Conservation (phyloP, 2,329 filamentous ascomycete species). For the Aspergillus sp. region DNA sequence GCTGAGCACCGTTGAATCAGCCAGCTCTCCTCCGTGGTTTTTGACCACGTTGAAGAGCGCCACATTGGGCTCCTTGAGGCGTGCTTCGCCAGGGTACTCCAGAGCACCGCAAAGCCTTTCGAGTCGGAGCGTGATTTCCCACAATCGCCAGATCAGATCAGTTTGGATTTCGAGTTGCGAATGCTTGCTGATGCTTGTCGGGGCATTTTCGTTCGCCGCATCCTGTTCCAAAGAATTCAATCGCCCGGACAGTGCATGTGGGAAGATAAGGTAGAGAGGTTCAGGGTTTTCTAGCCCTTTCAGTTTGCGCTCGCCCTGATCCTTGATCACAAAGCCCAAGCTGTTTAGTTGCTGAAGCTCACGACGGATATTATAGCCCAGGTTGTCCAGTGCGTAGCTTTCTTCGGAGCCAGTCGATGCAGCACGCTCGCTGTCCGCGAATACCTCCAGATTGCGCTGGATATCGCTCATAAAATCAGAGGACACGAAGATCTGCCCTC, state of each 20-base stretch:
- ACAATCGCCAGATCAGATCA: slow-evolving; percentile 82
- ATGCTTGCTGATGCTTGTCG: slow-evolving; percentile 61
- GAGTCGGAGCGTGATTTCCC: slow-evolving; percentile 82
- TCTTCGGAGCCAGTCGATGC: slow-evolving; percentile 71
- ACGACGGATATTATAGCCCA: slow-evolving; percentile 75
- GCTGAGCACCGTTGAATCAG: slow-evolving; percentile 81
- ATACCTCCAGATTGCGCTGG: slow-evolving; percentile 83
- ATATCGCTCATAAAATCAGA: slow-evolving; percentile 97
- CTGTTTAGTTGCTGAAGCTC: slow-evolving; percentile 84
- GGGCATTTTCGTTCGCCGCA: slow-evolving; percentile 44
- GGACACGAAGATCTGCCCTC: slow-evolving; percentile 94
- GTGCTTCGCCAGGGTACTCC: slow-evolving; percentile 65
- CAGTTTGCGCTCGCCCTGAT: slow-evolving; percentile 89
- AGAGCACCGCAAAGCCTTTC: slow-evolving; percentile 91
- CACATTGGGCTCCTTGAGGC: slow-evolving; percentile 76
- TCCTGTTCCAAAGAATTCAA: slow-evolving; percentile 47
- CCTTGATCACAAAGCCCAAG: slow-evolving; percentile 95
- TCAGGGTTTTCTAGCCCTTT: slow-evolving; percentile 98
- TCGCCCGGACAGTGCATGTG: slow-evolving; percentile 79
- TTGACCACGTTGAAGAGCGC: slow-evolving; percentile 75
- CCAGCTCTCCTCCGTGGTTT: slow-evolving; percentile 75
- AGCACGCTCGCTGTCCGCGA: slow-evolving; percentile 77
- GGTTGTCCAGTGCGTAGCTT: slow-evolving; percentile 70
- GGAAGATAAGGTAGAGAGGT: slow-evolving; percentile 92
- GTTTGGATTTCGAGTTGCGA: slow-evolving; percentile 76